Percentiles rank a stretch among this genome's conserved stretches.
Conservation (phyloP, 768 basidiomycete species). For the Mycena maculata region DNA sequence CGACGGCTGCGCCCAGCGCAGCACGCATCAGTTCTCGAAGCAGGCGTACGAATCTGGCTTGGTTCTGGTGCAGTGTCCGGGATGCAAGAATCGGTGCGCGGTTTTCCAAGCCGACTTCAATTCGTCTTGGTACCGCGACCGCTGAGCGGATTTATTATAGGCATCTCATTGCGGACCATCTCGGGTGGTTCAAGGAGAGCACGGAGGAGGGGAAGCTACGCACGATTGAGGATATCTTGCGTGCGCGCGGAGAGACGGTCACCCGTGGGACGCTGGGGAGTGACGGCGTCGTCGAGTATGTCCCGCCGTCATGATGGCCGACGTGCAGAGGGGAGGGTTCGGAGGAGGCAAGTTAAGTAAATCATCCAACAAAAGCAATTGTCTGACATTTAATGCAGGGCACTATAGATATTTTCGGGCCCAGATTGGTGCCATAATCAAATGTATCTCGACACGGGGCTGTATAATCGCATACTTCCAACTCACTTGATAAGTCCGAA, state of each 20-base stretch:
- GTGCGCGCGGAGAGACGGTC: slow-evolving; percentile 76
- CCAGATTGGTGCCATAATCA: too few species aligned
- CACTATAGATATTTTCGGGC: too few species aligned
- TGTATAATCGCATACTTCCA: slow-evolving; percentile 1
- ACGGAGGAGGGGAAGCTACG: slow-evolving; percentile 77
- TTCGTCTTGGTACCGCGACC: not conserved
- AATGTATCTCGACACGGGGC: not conserved
- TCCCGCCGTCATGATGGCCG: not conserved
- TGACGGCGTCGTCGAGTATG: slow-evolving; percentile 27
- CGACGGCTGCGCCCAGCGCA: slow-evolving; percentile 74
- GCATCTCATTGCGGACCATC: slow-evolving; percentile 89
- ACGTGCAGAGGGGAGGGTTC: not conserved
- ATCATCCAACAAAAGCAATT: too few species aligned
- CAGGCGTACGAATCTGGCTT: slow-evolving; percentile 89
- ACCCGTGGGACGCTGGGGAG: slow-evolving; percentile 24
- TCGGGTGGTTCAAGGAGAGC: slow-evolving; percentile 92
- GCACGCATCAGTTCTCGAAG: slow-evolving; percentile 89
- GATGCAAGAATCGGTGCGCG: slow-evolving; percentile 86
- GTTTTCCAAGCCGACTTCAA: slow-evolving; percentile 11
- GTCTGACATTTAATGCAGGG: too few species aligned
- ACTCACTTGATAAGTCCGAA: not conserved
- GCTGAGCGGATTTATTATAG: too few species aligned
- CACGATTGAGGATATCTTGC: slow-evolving; percentile 87
- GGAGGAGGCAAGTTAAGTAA: not conserved
- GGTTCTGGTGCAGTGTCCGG: slow-evolving; percentile 92